Evolutionary conservation across 1,139 yeast genomes (phyloP).

Genomic region (Pichia sp.): DNA sequence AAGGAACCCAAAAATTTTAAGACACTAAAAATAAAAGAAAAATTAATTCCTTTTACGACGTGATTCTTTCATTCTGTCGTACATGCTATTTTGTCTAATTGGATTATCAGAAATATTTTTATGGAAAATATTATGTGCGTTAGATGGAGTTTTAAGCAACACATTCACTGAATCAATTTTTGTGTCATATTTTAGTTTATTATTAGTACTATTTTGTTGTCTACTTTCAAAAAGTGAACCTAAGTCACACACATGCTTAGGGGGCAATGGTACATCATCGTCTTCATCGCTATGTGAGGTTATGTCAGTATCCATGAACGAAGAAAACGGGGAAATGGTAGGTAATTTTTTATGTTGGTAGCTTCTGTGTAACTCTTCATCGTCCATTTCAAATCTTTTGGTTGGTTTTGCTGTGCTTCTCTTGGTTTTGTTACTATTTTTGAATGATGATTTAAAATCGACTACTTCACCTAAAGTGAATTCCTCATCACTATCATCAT

Average conservation of each 20-base stretch:
- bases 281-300: slow-evolving; percentile 1
- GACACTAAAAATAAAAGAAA: not conserved
- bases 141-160: not conserved
- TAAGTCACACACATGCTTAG: slow-evolving; percentile 20
- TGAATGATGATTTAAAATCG: slow-evolving; percentile 17
- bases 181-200: not conserved
- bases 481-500: slow-evolving; percentile 13
- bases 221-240: slow-evolving; percentile 14
- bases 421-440: not conserved
- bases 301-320: not conserved
- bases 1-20: not conserved
- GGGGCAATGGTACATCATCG: slow-evolving; percentile 25
- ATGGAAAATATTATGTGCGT: not conserved
- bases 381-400: not conserved
- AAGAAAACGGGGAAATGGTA: not conserved
- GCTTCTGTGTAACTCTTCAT: slow-evolving; percentile 16
- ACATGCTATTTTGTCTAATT: slow-evolving; percentile 10
- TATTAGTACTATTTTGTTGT: not conserved
- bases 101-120: not conserved
- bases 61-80: slow-evolving; percentile 12
- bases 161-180: not conserved
- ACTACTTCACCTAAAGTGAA: slow-evolving; percentile 22
- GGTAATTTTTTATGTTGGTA: slow-evolving; percentile 21
- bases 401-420: not conserved
- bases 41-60: slow-evolving; percentile 4